Evolutionary conservation across 257 asterid species (phyloP).

Genomic region (Capsicum chinense): DNA sequence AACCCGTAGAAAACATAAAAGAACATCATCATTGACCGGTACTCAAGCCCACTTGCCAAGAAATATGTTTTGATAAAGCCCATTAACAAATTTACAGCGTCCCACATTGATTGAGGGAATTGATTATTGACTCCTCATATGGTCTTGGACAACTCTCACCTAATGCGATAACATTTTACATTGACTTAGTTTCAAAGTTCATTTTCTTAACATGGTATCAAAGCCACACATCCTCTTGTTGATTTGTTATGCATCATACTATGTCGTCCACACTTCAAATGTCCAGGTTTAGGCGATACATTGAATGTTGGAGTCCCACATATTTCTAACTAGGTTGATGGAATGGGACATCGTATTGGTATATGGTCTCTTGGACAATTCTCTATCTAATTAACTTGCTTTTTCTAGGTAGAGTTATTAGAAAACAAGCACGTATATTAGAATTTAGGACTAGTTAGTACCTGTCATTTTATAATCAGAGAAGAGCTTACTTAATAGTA

Average conservation of each 20-base stretch:
- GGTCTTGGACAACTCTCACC: neutral
- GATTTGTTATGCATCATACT: neutral
- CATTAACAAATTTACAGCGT: neutral
- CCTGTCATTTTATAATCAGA: neutral
- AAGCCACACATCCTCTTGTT: neutral
- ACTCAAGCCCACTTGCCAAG: neutral
- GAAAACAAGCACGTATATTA: neutral
- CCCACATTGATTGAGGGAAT: neutral
- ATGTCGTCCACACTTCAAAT: neutral
- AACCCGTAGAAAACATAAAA: neutral
- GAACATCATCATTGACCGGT: neutral
- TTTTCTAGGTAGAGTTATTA: neutral
- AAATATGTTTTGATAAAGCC: neutral
- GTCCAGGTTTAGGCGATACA: neutral
- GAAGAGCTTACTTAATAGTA: neutral
- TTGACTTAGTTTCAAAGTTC: neutral
- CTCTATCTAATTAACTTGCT: too few relatives aligned
- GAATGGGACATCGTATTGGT: too few relatives aligned
- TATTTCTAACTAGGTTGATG: too few relatives aligned
- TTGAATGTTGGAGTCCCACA: neutral
- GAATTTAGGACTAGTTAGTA: neutral
- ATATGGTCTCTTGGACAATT: too few relatives aligned
- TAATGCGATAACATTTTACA: neutral
- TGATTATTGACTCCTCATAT: neutral
- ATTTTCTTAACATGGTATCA: constrained; percentile 18